phyloP scores from a whole-genome alignment of 2,329 filamentous ascomycete genomes.

The Ophiostoma ips region DNA sequence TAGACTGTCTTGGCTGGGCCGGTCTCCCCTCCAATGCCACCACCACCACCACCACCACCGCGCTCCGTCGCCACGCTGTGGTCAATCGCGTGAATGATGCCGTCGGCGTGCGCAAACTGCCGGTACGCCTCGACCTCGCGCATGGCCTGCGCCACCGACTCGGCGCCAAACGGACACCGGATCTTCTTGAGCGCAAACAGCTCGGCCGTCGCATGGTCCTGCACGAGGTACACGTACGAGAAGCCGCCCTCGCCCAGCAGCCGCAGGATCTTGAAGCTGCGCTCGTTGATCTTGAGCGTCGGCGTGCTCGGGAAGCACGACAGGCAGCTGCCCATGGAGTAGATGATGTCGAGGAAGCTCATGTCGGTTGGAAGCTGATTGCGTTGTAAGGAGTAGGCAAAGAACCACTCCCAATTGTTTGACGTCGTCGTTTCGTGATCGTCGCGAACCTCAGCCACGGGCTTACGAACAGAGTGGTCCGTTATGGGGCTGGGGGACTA shows the following conservation, averaged over 20 bases:
- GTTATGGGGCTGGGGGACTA: background rate
- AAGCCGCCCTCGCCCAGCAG: slow-evolving; percentile 96
- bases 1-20: slow-evolving; percentile 83
- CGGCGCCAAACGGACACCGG: slow-evolving; percentile 90
- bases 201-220: slow-evolving; percentile 71
- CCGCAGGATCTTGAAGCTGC: slow-evolving; percentile 90
- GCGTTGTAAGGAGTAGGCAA: no score
- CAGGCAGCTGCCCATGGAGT: slow-evolving; percentile 87
- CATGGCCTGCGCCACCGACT: slow-evolving; percentile 87
- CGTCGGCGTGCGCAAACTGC: slow-evolving; percentile 67
- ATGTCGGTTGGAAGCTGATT: background rate
- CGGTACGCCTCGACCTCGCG: slow-evolving; percentile 96
- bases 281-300: slow-evolving; percentile 85
- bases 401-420: no score
- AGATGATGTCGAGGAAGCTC: slow-evolving; percentile 58
- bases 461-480: background rate
- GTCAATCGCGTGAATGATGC: slow-evolving; percentile 78
- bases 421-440: background rate
- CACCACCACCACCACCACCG: slow-evolving; percentile 36
- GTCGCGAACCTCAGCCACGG: background rate
- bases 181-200: slow-evolving; percentile 98
- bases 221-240: slow-evolving; percentile 96
- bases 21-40: slow-evolving; percentile 26
- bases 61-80: slow-evolving; percentile 67
- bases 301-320: slow-evolving; percentile 92